phyloP scores from a whole-genome alignment of 2,329 filamentous ascomycete genomes.

The Diaporthe nobilis region DNA sequence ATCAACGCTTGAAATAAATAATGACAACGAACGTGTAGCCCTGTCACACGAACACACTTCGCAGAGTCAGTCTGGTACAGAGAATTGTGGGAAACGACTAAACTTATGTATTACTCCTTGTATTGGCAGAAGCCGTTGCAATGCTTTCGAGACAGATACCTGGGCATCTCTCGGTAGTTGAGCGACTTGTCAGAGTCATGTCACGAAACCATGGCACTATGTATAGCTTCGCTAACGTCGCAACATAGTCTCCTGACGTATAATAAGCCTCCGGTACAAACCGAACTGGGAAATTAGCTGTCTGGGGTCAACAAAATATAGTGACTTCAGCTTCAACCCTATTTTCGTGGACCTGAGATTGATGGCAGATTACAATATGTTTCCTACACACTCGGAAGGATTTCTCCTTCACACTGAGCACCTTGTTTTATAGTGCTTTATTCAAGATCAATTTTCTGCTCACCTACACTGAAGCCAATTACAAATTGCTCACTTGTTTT shows the following conservation, averaged over 20 bases:
- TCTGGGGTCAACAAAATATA: neutral
- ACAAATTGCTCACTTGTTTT: neutral
- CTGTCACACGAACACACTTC: neutral
- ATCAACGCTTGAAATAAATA: neutral
- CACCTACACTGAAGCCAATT: neutral
- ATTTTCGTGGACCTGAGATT: neutral
- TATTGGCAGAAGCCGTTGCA: neutral
- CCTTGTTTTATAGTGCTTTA: no score
- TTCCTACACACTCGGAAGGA: neutral
- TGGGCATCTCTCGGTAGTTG: neutral
- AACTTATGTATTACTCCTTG: neutral
- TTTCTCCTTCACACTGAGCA: neutral
- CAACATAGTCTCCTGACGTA: neutral
- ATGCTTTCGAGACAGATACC: neutral
- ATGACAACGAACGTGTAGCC: neutral
- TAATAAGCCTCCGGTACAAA: neutral
- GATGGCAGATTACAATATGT: neutral
- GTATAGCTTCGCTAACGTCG: constrained; percentile 10
- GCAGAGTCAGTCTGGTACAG: neutral
- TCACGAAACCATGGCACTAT: neutral
- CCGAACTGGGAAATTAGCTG: neutral
- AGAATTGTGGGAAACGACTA: neutral
- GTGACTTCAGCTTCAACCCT: neutral
- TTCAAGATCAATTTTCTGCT: neutral
- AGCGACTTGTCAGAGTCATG: neutral